Evolutionary conservation across 257 asterid genomes (phyloP).

Genomic region (Misopates orontium): DNA sequence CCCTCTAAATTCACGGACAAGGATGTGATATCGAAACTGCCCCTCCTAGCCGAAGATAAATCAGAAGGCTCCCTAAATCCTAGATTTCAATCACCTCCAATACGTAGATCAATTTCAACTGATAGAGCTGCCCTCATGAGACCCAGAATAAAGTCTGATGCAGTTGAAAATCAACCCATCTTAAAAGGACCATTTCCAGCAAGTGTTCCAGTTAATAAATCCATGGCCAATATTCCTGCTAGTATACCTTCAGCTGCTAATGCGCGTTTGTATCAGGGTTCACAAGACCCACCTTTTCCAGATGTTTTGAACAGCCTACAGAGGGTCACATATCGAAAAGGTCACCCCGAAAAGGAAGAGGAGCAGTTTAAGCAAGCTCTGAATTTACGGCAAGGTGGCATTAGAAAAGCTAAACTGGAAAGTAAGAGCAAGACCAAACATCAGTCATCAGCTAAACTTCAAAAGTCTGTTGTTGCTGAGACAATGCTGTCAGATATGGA

Average conservation of each 20-base stretch:
- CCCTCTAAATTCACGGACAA: constrained; percentile 80
- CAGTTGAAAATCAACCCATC: constrained; percentile 54
- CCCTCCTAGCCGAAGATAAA: constrained; percentile 56
- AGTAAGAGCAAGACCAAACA: constrained; percentile 54
- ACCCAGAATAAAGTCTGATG: constrained; percentile 52
- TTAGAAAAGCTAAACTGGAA: constrained; percentile 60
- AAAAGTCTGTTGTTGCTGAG: constrained; percentile 45
- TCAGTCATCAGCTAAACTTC: constrained; percentile 50
- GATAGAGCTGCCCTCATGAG: constrained; percentile 58
- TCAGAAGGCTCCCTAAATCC: constrained; percentile 36
- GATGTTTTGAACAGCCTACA: constrained; percentile 54
- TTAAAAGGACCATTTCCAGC: constrained; percentile 66
- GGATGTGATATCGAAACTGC: constrained; percentile 53
- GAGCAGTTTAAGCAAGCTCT: constrained; percentile 71
- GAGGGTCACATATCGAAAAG: constrained; percentile 48
- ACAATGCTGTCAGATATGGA: constrained; percentile 38
- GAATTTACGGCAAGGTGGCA: constrained; percentile 66
- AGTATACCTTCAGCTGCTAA: constrained; percentile 36
- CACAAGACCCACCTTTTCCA: constrained; percentile 53
- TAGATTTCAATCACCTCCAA: constrained; percentile 81
- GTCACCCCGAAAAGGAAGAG: constrained; percentile 56
- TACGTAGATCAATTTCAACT: constrained; percentile 81
- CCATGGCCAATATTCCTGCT: constrained; percentile 42
- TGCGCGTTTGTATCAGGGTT: constrained; percentile 31
- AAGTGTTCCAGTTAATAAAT: constrained; percentile 54